Evolutionary conservation across 768 basidiomycete species (phyloP), one percentile per base, ranked within the genome.

Genomic region (Xerocomellus dryophilus): DNA sequence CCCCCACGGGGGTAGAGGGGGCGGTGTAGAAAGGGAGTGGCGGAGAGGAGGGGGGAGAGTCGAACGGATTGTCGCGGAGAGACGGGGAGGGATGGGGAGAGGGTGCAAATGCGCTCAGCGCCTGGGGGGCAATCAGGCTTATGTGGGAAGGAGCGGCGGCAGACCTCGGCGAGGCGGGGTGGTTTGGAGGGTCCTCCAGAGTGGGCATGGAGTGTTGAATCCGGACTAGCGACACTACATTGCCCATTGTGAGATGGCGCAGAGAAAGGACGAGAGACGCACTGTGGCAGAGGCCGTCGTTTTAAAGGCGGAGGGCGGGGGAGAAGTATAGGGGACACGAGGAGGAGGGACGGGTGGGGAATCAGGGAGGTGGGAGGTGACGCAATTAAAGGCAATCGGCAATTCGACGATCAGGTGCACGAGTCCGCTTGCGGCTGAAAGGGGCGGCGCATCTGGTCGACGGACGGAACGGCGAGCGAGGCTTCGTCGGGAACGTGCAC

Each of bases 1-100:
- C n/a, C n/a, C n/a, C n/a, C 56, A 75, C 64, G 29, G 77, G 79
- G 34, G 78, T 75, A 7, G 75, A 75, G 23, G 78, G 81, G 4
- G 81, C 78, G 5, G 80, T 78, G 61, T 73, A 74, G 56, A 80
- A 81, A 34, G 69, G 65, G 58, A 74, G 72, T 15, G 68, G 66
- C 2, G 75, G 74, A 7, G 74, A 76, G 49, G 71, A 57, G 42
- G 74, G 64, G 3, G 74, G 74, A 0, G 72, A 71, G 9, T 67
- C 73, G 43, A 72, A 43, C 1, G 71, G 73, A 50, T 73, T 72
- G 40, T 74, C 72, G 53, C 72, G 64, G 61, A 67, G 56, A 56
- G 51, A 62, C 20, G 71, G 70, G 2, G 75, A 68, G 32, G 75
- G 71, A 40, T 35, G 44, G 14, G 76, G 66, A 4, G 73, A 61